Evolutionary conservation across 1,139 yeast genomes (phyloP), one percentile per base, ranked within the genome.

Genomic region (Eremothecium cymbalariae): DNA sequence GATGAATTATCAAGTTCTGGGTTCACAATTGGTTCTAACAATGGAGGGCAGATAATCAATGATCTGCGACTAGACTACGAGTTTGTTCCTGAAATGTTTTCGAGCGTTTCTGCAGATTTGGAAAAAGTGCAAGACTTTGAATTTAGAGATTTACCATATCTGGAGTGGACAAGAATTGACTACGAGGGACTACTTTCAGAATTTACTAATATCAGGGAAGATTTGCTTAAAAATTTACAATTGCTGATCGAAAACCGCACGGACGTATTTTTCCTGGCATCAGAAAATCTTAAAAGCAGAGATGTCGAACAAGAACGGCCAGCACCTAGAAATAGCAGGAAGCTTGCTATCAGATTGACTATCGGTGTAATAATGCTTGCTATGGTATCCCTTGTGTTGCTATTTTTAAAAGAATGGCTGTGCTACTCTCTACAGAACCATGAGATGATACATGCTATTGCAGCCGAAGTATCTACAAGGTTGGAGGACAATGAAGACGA

Each of bases 11-110:
- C 42, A 4, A 23, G 23, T 13, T 35, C 32, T 12, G 44, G 45
- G 6, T 31, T 43, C 8, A 24, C 37, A 7, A 33, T 41, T 2
- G 40, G 39, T 4, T 14, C 29, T 21, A 23, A 25, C 4, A 15
- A 35, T 19, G 31, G 28, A 14, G 32, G 37, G n/a, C 27, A 25
- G 9, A 8, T 28, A 6, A 14, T 32, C 4, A 22, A 23, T 8
- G 35, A 34, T 18, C 31, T 44, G 5, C 15, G 38, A n/a, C 24
- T 44, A 11, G 28, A 40, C 25, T 38, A 31, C 23, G 37, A 42
- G 43, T 38, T 41, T 24, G 34, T 43, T 6, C 17, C 31, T 18
- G 29, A 21, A 3, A 11, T 41, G 6, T 37, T 39, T 22, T 28
- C 27, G 6, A 36, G 36, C 19, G 27, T 33, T 6, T 31, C 46